These are phyloP conservation scores for Phytophthora chlamydospora DNA, from an alignment of 352 stramenopile species.

Conservation along the genomic window DNA sequence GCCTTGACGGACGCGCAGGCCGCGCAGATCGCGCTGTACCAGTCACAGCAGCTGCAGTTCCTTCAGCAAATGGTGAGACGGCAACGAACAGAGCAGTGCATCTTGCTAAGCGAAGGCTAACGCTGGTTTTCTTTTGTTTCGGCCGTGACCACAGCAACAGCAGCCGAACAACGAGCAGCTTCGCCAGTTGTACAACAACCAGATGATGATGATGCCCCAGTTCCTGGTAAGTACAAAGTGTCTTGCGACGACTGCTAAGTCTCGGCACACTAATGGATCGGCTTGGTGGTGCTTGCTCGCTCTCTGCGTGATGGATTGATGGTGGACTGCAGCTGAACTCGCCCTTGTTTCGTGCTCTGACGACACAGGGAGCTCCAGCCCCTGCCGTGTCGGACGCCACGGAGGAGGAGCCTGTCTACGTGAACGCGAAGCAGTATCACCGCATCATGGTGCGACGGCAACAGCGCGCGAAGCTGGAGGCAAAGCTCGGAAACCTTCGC, in stretches of 20 bases:
- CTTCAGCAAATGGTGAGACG: slow-evolving; percentile 74
- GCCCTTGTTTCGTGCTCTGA: slow-evolving; percentile 57
- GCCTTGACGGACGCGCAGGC: slow-evolving; percentile 32
- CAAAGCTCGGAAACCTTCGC: slow-evolving; percentile 76
- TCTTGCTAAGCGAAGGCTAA: slow-evolving; percentile 9
- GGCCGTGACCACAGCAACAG: slow-evolving; percentile 36
- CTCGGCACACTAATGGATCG: slow-evolving; percentile 17
- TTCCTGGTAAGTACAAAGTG: slow-evolving; percentile 65
- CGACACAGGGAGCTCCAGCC: slow-evolving; percentile 31
- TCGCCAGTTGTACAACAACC: slow-evolving; percentile 69
- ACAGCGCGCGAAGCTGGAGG: slow-evolving; percentile 86
- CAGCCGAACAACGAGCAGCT: slow-evolving; percentile 82
- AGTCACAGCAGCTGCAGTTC: slow-evolving; percentile 80
- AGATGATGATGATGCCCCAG: slow-evolving; percentile 84
- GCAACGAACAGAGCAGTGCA: background rate
- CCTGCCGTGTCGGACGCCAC: slow-evolving; percentile 12
- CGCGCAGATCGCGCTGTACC: slow-evolving; percentile 74
- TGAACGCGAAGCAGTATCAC: slow-evolving; percentile 93
- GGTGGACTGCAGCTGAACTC: slow-evolving; percentile 47
- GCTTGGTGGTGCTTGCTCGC: slow-evolving; percentile 20
- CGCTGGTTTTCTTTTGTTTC: slow-evolving; percentile 4
- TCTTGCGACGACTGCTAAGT: slow-evolving; percentile 6
- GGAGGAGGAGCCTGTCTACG: slow-evolving; percentile 89
- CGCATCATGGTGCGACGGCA: slow-evolving; percentile 90
- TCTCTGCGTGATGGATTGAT: slow-evolving; percentile 11